Conservation (phyloP, 116 monocot genomes). For the Trichopus zeylanicus region DNA sequence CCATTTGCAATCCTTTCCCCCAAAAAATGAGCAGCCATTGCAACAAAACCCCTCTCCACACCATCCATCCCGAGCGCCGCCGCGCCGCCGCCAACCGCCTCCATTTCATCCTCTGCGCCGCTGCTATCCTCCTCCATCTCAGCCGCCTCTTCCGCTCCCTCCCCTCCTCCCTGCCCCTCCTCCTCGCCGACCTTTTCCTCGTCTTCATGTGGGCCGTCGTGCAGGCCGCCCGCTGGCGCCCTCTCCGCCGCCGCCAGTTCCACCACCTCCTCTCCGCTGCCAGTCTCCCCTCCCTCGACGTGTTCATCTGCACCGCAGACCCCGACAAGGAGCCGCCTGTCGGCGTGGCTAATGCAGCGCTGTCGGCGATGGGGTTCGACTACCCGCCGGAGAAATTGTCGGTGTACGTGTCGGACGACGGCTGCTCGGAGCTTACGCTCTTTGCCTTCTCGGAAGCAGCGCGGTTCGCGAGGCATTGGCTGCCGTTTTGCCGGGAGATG, state of each 20-base stretch:
- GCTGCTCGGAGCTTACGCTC: background rate
- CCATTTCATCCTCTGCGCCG: conserved; percentile 25
- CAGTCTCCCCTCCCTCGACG: background rate
- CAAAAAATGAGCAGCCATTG: too few relatives aligned
- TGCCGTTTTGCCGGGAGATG: background rate
- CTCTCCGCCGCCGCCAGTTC: conserved; percentile 15
- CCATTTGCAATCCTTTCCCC: too few relatives aligned
- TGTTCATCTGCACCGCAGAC: conserved; percentile 1
- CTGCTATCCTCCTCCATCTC: conserved; percentile 26
- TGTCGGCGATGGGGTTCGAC: background rate
- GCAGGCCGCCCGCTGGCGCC: conserved; percentile 56
- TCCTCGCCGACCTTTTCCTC: conserved; percentile 38
- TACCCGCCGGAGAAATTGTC: background rate
- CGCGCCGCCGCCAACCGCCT: too few relatives aligned
- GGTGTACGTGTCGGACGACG: background rate
- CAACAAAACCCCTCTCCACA: too few relatives aligned
- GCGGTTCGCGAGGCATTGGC: background rate
- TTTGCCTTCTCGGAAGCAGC: background rate
- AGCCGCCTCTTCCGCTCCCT: conserved; percentile 18
- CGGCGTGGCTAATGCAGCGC: background rate
- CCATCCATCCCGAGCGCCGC: too few relatives aligned
- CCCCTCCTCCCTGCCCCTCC: conserved; percentile 17
- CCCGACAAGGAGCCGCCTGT: background rate
- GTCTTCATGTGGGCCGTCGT: conserved; percentile 38
- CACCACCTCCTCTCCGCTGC: background rate